These are phyloP conservation scores for Verruconis gallopava DNA, from an alignment of 2,329 filamentous ascomycete genomes.

Conservation along the genomic window DNA sequence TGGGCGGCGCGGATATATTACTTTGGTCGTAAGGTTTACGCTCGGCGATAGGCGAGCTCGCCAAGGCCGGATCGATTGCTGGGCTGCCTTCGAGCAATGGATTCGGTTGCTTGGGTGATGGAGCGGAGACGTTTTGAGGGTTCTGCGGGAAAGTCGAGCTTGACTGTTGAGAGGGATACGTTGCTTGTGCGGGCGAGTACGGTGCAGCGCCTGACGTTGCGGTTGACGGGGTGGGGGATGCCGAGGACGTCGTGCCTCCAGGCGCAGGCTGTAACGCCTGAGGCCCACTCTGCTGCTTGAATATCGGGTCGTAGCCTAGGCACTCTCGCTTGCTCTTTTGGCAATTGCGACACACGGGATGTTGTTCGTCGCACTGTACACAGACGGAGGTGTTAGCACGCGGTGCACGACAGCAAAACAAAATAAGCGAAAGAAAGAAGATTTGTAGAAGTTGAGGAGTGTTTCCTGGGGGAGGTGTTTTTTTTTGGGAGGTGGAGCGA, in stretches of 20 bases:
- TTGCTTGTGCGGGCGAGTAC: constrained; percentile 17
- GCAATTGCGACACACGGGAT: constrained; percentile 84
- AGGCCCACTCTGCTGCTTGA: constrained; percentile 59
- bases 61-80: constrained; percentile 9
- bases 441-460: too few species aligned
- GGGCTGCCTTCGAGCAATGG: constrained; percentile 15
- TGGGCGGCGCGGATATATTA: not conserved
- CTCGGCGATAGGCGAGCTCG: not conserved
- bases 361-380: constrained; percentile 80
- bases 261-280: constrained; percentile 61
- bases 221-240: constrained; percentile 20
- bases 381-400: not conserved
- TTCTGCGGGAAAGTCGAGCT: constrained; percentile 23
- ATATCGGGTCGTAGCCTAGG: constrained; percentile 75
- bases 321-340: constrained; percentile 82
- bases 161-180: constrained; percentile 26
- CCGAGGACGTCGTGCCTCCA: constrained; percentile 25
- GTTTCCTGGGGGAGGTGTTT: too few species aligned
- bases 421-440: too few species aligned
- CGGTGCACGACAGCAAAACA: too few species aligned
- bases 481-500: not conserved
- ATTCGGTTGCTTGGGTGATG: constrained; percentile 18
- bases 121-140: constrained; percentile 17
- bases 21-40: not conserved
- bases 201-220: constrained; percentile 14